Evolutionary conservation across 2,329 filamentous ascomycete species (phyloP).

Genomic region (Xylariaceae sp.): DNA sequence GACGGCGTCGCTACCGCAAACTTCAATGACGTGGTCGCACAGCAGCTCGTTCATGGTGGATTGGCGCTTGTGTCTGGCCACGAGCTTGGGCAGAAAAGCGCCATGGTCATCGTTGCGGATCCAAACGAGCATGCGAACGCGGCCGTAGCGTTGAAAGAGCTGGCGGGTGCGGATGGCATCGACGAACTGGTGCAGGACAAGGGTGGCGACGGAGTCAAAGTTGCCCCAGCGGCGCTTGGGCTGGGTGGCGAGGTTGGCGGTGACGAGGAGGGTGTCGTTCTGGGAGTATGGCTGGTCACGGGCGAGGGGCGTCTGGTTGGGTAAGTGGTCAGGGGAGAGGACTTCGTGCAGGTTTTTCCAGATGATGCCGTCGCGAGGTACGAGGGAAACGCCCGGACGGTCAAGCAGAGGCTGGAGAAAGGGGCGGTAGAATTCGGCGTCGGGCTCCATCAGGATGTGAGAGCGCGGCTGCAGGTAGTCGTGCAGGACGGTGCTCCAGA

Average conservation of each 20-base stretch:
- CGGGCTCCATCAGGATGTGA: conserved; percentile 80
- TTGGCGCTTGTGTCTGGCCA: conserved; percentile 54
- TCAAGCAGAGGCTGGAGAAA: conserved; percentile 60
- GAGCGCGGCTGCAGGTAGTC: conserved; percentile 71
- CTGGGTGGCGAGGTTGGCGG: conserved; percentile 62
- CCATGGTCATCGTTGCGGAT: conserved; percentile 58
- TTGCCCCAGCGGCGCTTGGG: conserved; percentile 48
- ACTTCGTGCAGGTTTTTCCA: conserved; percentile 58
- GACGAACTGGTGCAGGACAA: conserved; percentile 63
- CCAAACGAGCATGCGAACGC: conserved; percentile 78
- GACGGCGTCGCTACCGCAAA: conserved; percentile 45
- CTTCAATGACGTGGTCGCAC: conserved; percentile 58
- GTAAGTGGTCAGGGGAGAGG: conserved; percentile 50
- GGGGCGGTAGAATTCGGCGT: conserved; percentile 54
- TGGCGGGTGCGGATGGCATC: conserved; percentile 54
- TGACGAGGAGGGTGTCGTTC: conserved; percentile 73
- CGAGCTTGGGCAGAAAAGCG: conserved; percentile 57
- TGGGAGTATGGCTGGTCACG: conserved; percentile 42
- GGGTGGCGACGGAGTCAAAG: conserved; percentile 55
- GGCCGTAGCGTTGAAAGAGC: conserved; percentile 72
- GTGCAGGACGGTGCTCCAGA: conserved; percentile 78
- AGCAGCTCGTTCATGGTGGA: conserved; percentile 59
- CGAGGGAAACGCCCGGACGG: conserved; percentile 46
- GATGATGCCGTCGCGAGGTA: conserved; percentile 57
- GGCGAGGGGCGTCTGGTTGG: conserved; percentile 49